phyloP scores from a whole-genome alignment of 1,284 basidiomycete genomes.

The Ganoderma multipileum region DNA sequence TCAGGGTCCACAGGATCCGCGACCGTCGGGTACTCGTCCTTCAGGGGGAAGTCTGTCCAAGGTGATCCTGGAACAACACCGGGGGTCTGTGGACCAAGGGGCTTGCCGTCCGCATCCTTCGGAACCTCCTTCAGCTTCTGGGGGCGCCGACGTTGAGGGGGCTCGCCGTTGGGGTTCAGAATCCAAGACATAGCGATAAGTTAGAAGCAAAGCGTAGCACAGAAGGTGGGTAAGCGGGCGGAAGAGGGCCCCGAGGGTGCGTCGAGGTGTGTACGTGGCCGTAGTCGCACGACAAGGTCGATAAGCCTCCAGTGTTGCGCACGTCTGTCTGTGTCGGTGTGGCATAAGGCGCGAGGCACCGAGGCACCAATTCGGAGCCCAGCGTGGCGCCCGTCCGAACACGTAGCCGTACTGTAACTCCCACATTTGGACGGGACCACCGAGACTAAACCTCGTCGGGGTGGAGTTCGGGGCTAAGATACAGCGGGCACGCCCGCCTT shows the following conservation, averaged over 20 bases:
- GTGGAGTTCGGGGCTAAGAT: not conserved
- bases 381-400: not conserved
- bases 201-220: slow-evolving; percentile 3
- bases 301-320: not conserved
- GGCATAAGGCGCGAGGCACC: slow-evolving; percentile 8
- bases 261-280: slow-evolving; percentile 1
- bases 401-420: not conserved
- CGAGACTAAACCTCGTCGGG: not conserved
- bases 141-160: slow-evolving; percentile 37
- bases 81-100: slow-evolving; percentile 27
- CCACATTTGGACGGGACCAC: not conserved
- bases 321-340: not conserved
- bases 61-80: slow-evolving; percentile 35
- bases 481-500: not conserved
- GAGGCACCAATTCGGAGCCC: not conserved
- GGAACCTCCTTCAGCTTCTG: slow-evolving; percentile 30
- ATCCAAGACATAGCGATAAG: slow-evolving; percentile 58
- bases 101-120: slow-evolving; percentile 25
- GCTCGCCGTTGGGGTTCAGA: slow-evolving; percentile 52
- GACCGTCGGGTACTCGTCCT: slow-evolving; percentile 51
- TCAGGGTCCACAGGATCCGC: slow-evolving; percentile 62
- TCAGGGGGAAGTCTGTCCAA: slow-evolving; percentile 38
- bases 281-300: slow-evolving; percentile 3
- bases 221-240: slow-evolving; percentile 15
- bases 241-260: not conserved